Base-by-base conservation (phyloP, 2,329 filamentous ascomycete genomes). In the Samsoniella hepiali region DNA sequence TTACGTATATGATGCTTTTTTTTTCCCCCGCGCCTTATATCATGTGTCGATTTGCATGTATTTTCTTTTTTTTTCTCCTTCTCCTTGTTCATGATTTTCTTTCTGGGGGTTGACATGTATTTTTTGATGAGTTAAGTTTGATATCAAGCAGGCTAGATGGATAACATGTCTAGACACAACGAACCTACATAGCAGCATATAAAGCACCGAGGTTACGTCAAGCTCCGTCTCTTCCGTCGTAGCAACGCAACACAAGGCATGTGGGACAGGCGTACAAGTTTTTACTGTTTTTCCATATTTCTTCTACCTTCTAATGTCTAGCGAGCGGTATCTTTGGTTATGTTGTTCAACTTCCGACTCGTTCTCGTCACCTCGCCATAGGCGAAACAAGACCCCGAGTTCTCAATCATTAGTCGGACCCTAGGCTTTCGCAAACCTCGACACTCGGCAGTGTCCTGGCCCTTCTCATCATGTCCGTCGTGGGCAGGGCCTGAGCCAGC, bases 311-410 rank as follows among this genome's bases (percentile, higher is more conserved):
- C 54, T 62, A 49, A 51, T 44, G 57, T 74, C 72, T 75, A 76
- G 74, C 74, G 74, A 76, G 75, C 73, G 74, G 72, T 72, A 74
- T 75, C 73, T 74, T 75, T 73, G 73, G 72, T 75, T 68, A 10
- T 71, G 45, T 54, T 17, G 15, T 15, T 61, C 58, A 54, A 38
- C 69, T 67, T 64, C 58, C 65, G 66, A 62, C 59, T 49, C 51
- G 22, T 62, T 64, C 55, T 62, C 66, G 60, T 59, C 59, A 54
- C 65, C 65, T 69, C 62, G 64, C 58, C 65, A 13, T 45, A 27
- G 31, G 36, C n/a, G 34, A 55, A 34, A 49, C 15, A 38, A n/a
- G 32, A 32, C 49, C 47, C 36, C 8, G 9, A 47, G 44, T n/a
- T 42, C 55, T 40, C 59, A 36, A 34, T 50, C 61, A 63, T 63